Percentiles rank a stretch among this genome's conserved stretches.
phyloP scores from a whole-genome alignment of 805 yeast species.

The Pichia eremophila region DNA sequence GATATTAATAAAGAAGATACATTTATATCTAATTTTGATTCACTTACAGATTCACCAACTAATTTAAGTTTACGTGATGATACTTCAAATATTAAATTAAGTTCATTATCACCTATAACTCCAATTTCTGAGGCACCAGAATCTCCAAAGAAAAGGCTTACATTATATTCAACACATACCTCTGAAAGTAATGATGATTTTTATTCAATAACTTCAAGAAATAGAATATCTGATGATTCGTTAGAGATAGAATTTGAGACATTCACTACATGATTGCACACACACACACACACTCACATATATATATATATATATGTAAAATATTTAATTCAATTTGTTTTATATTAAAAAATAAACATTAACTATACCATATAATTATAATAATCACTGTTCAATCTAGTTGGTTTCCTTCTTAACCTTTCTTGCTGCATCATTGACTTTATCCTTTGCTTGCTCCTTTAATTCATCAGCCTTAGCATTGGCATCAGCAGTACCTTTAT shows the following conservation, averaged over 20 bases:
- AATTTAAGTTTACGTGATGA: neutral
- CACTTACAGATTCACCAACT: neutral
- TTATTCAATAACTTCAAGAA: neutral
- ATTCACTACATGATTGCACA: too few species aligned
- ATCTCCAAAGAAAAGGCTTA: neutral
- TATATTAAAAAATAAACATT: too few species aligned
- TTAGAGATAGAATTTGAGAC: conserved; percentile 7
- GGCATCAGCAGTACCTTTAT: neutral
- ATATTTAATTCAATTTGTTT: neutral
- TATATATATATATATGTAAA: neutral
- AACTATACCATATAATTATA: too few species aligned
- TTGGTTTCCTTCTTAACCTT: neutral
- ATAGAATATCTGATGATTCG: neutral
- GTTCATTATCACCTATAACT: neutral
- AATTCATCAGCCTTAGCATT: neutral
- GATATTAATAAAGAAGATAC: too few species aligned
- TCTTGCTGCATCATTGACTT: neutral
- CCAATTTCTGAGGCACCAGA: neutral
- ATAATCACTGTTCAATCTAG: too few species aligned
- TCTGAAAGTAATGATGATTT: neutral
- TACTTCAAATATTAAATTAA: neutral
- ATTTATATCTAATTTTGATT: neutral
- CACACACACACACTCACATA: too few species aligned
- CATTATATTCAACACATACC: neutral
- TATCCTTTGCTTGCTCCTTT: conserved; percentile 3